These are phyloP conservation scores for Fusarium pseudograminearum DNA, from an alignment of 2,329 filamentous ascomycete species.

Conservation along the genomic window DNA sequence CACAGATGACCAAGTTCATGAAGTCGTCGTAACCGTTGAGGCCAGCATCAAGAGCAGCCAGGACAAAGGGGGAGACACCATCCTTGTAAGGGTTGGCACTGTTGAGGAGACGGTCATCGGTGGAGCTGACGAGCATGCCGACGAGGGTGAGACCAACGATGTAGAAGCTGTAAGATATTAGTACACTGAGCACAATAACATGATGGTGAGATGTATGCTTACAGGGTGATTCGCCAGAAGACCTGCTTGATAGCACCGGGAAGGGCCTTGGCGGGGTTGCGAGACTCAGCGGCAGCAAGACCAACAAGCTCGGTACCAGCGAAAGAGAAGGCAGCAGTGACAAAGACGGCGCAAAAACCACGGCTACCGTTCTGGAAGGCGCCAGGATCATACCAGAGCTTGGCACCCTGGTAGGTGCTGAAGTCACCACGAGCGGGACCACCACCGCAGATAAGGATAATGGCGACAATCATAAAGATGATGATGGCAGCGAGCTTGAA, in stretches of 20 bases:
- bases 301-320: constrained; percentile 77
- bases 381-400: constrained; percentile 53
- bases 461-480: constrained; percentile 71
- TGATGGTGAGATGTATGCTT: constrained; percentile 28
- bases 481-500: constrained; percentile 69
- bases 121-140: constrained; percentile 59
- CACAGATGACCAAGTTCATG: constrained; percentile 66
- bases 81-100: constrained; percentile 45
- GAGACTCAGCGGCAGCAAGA: constrained; percentile 75
- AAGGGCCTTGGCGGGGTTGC: constrained; percentile 75
- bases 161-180: constrained; percentile 54
- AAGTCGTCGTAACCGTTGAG: constrained; percentile 62
- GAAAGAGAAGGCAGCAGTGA: constrained; percentile 77
- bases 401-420: constrained; percentile 58
- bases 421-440: constrained; percentile 61
- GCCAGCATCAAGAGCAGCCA: constrained; percentile 61
- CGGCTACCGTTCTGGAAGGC: constrained; percentile 77
- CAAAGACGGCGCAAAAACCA: constrained; percentile 76
- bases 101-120: constrained; percentile 59
- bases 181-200: rapidly evolving
- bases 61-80: constrained; percentile 63
- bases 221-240: constrained; percentile 64
- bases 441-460: constrained; percentile 69
- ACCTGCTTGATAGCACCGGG: constrained; percentile 85
- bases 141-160: constrained; percentile 63